These are phyloP conservation scores for Phenoliferia sp. DNA, from an alignment of 1,284 basidiomycete species.

Conservation along the genomic window DNA sequence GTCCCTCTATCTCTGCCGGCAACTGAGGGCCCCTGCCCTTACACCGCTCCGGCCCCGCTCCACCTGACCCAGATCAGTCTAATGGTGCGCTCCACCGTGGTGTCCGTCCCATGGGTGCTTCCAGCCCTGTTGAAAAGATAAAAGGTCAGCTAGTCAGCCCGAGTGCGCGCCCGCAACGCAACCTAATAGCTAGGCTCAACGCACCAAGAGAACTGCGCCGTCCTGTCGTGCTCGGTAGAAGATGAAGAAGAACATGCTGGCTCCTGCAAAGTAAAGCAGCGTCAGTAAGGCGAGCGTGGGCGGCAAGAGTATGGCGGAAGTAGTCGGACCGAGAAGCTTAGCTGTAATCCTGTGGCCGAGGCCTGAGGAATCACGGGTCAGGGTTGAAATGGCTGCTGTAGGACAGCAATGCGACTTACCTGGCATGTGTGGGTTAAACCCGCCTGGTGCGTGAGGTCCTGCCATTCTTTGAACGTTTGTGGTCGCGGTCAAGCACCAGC, in stretches of 20 bases:
- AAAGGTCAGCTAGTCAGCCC: background rate
- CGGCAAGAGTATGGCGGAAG: background rate
- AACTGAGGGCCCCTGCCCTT: too few species aligned
- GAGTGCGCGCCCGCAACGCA: background rate
- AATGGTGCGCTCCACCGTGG: background rate
- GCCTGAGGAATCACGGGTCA: slow-evolving; percentile 47
- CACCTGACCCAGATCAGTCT: too few species aligned
- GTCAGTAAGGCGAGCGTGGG: background rate
- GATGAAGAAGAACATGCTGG: slow-evolving; percentile 96
- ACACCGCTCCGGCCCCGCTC: too few species aligned
- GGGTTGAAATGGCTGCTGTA: background rate
- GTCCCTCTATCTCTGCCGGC: too few species aligned
- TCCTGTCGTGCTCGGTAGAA: slow-evolving; percentile 67
- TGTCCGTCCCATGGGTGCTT: slow-evolving; percentile 50
- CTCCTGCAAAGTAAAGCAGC: slow-evolving; percentile 38
- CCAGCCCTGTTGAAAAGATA: slow-evolving; percentile 42
- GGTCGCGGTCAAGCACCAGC: background rate
- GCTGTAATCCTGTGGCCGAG: slow-evolving; percentile 69
- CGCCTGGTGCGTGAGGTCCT: slow-evolving; percentile 25
- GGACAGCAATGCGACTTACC: slow-evolving; percentile 7
- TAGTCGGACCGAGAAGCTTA: slow-evolving; percentile 61
- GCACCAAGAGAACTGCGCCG: slow-evolving; percentile 48
- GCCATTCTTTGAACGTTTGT: slow-evolving; percentile 16
- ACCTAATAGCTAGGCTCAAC: slow-evolving; percentile 31
- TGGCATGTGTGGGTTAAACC: slow-evolving; percentile 29